Conservation (phyloP, 345 rosid species). For the Eucalyptus rudis region DNA sequence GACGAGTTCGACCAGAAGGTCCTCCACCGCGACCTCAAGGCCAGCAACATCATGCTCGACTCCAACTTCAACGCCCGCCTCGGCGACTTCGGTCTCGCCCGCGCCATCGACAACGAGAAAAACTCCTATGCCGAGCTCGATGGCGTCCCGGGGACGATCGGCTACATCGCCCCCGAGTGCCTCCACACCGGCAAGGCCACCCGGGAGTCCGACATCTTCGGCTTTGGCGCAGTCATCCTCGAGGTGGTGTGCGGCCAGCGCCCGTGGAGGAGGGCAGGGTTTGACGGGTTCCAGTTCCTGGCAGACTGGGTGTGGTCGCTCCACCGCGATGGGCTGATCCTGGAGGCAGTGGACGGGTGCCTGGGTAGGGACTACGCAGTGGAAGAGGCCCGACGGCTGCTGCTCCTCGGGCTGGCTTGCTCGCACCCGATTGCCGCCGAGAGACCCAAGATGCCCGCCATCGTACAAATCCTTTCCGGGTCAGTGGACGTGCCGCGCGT, state of each 20-base stretch:
- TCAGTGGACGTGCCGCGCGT: conserved; percentile 16
- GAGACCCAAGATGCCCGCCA: conserved; percentile 27
- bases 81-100: conserved; percentile 54
- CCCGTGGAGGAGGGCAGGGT: conserved; percentile 18
- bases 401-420: conserved; percentile 33
- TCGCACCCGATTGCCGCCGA: conserved; percentile 33
- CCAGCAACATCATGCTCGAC: conserved; percentile 54
- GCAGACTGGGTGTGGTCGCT: conserved; percentile 52
- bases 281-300: conserved; percentile 2
- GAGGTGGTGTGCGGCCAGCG: conserved; percentile 50
- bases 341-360: conserved; percentile 35
- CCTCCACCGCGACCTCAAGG: conserved; percentile 57
- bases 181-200: conserved; percentile 44
- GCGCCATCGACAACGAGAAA: conserved; percentile 35
- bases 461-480: conserved; percentile 23
- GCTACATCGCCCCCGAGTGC: conserved; percentile 51
- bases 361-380: conserved; percentile 7
- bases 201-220: conserved; percentile 41
- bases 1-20: conserved; percentile 48
- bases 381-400: conserved; percentile 30
- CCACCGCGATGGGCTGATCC: conserved; percentile 23
- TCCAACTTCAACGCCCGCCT: conserved; percentile 39
- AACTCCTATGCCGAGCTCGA: conserved; percentile 44
- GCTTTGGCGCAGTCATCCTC: conserved; percentile 45
- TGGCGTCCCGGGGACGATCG: conserved; percentile 38